Conservation (phyloP, 129 eudicot genomes). For the Escallonia rubra region DNA sequence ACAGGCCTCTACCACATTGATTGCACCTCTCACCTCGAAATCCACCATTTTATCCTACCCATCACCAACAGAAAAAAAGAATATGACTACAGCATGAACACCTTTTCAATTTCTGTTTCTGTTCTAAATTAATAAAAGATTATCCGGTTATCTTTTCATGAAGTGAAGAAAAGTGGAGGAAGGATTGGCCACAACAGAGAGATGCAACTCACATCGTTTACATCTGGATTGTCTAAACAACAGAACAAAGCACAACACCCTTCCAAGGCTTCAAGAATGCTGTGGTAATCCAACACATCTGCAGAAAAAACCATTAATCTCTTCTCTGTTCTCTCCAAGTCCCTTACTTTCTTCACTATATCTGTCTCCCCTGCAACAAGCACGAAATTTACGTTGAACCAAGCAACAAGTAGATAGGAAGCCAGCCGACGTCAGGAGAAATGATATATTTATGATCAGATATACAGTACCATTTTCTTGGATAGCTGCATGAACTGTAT, state of each 20-base stretch:
- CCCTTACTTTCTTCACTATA: slow-evolving; percentile 13
- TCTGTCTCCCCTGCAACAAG: slow-evolving; percentile 11
- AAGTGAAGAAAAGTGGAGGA: too few species aligned
- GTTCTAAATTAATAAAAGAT: too few species aligned
- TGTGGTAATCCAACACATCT: slow-evolving; percentile 32
- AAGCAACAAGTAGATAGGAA: background rate
- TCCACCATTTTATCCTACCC: slow-evolving; percentile 27
- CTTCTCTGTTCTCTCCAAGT: slow-evolving; percentile 9
- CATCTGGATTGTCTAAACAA: slow-evolving; percentile 19
- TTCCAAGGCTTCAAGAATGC: slow-evolving; percentile 27
- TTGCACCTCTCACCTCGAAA: slow-evolving; percentile 26
- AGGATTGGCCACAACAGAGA: too few species aligned
- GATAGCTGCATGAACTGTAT: slow-evolving; percentile 24
- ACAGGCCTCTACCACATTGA: slow-evolving; percentile 39
- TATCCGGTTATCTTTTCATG: too few species aligned
- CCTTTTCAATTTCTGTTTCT: too few species aligned
- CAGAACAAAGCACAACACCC: slow-evolving; percentile 30
- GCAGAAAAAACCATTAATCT: slow-evolving; percentile 9
- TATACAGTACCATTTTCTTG: slow-evolving; percentile 9
- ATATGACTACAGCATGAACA: background rate
- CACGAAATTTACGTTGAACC: background rate
- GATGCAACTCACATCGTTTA: slow-evolving; percentile 17
- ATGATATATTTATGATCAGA: background rate
- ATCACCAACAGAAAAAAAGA: background rate
- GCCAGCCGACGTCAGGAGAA: too few species aligned